Evolutionary conservation across 164 flowering plant species (phyloP).

Genomic region (Brasenia schreberi): DNA sequence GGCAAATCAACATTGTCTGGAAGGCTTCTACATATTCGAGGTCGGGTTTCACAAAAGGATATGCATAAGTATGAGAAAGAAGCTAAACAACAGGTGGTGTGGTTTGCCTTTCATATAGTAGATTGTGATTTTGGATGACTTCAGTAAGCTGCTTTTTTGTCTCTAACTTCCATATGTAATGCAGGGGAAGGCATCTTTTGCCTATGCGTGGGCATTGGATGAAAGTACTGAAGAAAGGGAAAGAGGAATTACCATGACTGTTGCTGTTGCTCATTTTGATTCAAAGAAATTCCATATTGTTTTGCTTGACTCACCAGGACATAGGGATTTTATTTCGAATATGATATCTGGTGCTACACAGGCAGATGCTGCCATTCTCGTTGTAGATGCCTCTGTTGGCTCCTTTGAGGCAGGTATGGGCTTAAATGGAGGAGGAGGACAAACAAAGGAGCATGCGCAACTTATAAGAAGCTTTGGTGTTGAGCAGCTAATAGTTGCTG

Average conservation of each 20-base stretch:
- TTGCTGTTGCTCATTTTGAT: constrained; percentile 86
- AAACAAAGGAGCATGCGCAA: constrained; percentile 92
- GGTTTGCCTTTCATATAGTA: neutral
- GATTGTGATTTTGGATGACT: no score
- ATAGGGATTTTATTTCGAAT: constrained; percentile 96
- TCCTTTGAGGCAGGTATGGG: constrained; percentile 90
- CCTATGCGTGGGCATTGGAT: constrained; percentile 99
- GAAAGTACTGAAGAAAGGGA: constrained; percentile 95
- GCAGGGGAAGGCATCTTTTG: constrained; percentile 97
- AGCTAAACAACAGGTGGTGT: constrained; percentile 54
- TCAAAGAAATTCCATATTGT: constrained; percentile 75
- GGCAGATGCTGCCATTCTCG: constrained; percentile 97
- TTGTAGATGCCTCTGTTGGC: constrained; percentile 86
- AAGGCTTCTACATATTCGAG: constrained; percentile 71
- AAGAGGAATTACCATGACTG: constrained; percentile 96
- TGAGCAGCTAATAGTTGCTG: constrained; percentile 80
- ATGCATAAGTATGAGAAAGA: constrained; percentile 94
- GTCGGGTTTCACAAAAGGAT: constrained; percentile 69
- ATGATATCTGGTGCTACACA: constrained; percentile 98
- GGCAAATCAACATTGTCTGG: constrained; percentile 98
- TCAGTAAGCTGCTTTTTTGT: neutral
- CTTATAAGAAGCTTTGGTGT: constrained; percentile 95
- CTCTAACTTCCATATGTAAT: neutral
- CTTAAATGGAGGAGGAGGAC: constrained; percentile 40
- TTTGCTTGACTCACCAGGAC: constrained; percentile 97